Evolutionary conservation across 164 flowering plant genomes (phyloP).

Genomic region (Magnolia kwangsiensis): DNA sequence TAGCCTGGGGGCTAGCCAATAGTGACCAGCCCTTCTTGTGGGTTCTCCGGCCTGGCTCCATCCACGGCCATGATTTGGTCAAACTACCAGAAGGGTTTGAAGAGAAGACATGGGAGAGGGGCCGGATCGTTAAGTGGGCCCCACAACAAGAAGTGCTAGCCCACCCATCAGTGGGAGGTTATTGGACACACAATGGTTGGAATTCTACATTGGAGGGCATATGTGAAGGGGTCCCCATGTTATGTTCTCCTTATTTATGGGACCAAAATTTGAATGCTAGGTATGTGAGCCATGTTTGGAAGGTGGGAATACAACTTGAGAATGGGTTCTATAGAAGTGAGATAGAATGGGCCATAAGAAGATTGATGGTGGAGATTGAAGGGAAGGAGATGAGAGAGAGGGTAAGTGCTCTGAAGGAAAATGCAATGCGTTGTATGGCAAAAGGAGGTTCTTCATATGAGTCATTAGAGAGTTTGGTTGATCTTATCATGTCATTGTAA

Average conservation of each 20-base stretch:
- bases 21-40: conserved; percentile 41
- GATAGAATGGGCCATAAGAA: conserved; percentile 16
- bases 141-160: conserved; percentile 34
- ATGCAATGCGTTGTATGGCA: not conserved
- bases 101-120: conserved; percentile 20
- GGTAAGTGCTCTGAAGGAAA: conserved; percentile 12
- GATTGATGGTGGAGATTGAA: conserved; percentile 23
- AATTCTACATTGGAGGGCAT: conserved; percentile 33
- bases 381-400: conserved; percentile 24
- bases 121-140: conserved; percentile 33
- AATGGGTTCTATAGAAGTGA: conserved; percentile 12
- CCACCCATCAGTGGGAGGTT: conserved; percentile 33
- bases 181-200: conserved; percentile 33
- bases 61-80: conserved; percentile 12
- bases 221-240: conserved; percentile 31
- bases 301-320: conserved; percentile 24
- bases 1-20: conserved; percentile 42
- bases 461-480: not conserved
- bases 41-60: conserved; percentile 42
- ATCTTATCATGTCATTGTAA: conserved; percentile 1
- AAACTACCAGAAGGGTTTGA: conserved; percentile 22
- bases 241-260: conserved; percentile 23
- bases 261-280: conserved; percentile 31
- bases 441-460: conserved; percentile 13
- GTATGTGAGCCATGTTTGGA: conserved; percentile 24